Evolutionary conservation across 2,329 filamentous ascomycete genomes (phyloP), one percentile per base, ranked within the genome.

Genomic region (Cercospora sojina): DNA sequence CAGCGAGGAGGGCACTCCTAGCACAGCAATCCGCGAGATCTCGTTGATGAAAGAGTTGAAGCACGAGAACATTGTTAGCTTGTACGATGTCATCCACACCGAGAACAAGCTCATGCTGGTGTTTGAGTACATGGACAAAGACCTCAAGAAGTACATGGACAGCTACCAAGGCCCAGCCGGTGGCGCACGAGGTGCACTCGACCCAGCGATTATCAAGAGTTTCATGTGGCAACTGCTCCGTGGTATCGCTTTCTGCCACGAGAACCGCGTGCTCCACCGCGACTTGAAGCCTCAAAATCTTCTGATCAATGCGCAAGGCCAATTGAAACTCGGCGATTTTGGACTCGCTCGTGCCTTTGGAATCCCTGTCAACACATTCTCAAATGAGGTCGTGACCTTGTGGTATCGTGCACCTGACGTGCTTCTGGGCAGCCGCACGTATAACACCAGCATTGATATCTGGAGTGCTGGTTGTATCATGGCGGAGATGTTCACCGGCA

Each of bases 21-120:
- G 91, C 60, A 99, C 95, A 0, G 95, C 95, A 56, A 99, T 99
- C 78, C 92, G 95, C 76, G 95, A 99, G 80, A 99, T 99, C 75
- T 97, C 93, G 1, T 86, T 99, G 65, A 98, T 99, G 95, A 99
- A 99, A 82, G 95, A 99, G 81, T 86, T 99, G 72, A 98, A 98
- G 81, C 95, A 99, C 80, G 93, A 97, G 79, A 98, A 97, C 78
- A 98, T 99, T 72, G 93, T 99, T 74, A 92, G 90, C 66, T 88
- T 99, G 5, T 92, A 98, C 85, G 95, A 99, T 84, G 95, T 99
- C 64, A 98, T 99, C 75, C 95, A 99, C 80, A 99, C 95, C 66
- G 95, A 99, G 83, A 99, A 98, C 82, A 99, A 99, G 80, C 88
- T 99, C 65, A 99, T 99, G 95, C 89, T 99, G 47, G 95, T 99